These are phyloP conservation scores for Eucalyptus polybractea DNA, from an alignment of 345 rosid species.

Conservation along the genomic window DNA sequence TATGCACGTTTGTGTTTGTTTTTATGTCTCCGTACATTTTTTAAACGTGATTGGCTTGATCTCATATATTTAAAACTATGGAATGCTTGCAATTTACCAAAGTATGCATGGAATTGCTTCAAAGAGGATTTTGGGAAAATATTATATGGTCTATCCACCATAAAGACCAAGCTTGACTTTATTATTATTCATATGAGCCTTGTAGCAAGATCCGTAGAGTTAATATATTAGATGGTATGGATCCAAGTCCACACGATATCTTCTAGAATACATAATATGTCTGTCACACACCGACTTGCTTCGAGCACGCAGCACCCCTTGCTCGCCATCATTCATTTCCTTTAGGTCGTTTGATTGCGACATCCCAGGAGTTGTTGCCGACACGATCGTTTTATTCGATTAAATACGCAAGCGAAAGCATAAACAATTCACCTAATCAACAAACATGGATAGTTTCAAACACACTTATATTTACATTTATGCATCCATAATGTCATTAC, in stretches of 20 bases:
- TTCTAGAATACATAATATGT: not conserved
- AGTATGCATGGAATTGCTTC: not conserved
- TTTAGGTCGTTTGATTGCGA: no score
- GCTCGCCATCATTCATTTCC: no score
- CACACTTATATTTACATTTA: no score
- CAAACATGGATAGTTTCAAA: no score
- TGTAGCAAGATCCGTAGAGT: not conserved
- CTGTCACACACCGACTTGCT: accelerated
- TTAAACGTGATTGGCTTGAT: not conserved
- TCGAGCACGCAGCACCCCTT: no score
- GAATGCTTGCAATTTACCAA: not conserved
- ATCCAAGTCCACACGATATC: not conserved
- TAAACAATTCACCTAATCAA: no score
- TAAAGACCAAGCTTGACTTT: not conserved
- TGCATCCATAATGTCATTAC: no score
- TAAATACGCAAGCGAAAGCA: no score
- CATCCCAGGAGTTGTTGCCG: accelerated
- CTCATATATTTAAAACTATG: not conserved
- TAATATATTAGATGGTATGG: not conserved
- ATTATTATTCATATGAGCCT: not conserved
- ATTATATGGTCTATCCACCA: not conserved
- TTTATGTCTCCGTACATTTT: not conserved
- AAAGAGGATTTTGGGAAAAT: not conserved
- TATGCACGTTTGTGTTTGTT: not conserved
- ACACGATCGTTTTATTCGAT: no score